A percentile compares a stretch with the other conserved stretches of the same genome.
Conservation (phyloP, 2,329 filamentous ascomycete genomes). For the Fusarium armeniacum region DNA sequence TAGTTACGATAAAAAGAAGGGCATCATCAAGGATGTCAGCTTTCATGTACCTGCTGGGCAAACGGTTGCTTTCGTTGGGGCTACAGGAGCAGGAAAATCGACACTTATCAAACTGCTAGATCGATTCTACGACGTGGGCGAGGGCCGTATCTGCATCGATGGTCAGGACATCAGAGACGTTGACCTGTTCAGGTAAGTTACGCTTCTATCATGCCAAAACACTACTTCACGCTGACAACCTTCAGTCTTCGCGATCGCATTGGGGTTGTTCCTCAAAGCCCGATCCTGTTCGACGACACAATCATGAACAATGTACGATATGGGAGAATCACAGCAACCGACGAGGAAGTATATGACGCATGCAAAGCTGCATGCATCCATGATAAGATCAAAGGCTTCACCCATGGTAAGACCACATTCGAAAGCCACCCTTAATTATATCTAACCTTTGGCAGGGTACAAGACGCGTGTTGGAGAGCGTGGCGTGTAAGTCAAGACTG, state of each 20-base stretch:
- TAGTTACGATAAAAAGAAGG: constrained; percentile 71
- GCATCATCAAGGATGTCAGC: constrained; percentile 68
- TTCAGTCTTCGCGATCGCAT: constrained; percentile 66
- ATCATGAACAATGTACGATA: constrained; percentile 73
- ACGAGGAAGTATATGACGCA: constrained; percentile 68
- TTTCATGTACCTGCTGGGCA: constrained; percentile 66
- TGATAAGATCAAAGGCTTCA: constrained; percentile 69
- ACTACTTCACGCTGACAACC: constrained; percentile 41
- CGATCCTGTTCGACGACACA: constrained; percentile 70
- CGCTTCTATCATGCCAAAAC: neutral
- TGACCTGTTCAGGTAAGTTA: constrained; percentile 61
- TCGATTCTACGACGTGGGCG: constrained; percentile 70
- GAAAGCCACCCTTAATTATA: neutral
- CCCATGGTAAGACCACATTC: constrained; percentile 58
- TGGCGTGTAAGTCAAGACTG: constrained; percentile 57
- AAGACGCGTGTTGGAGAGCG: constrained; percentile 65
- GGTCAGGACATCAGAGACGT: constrained; percentile 70
- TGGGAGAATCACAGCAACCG: constrained; percentile 66
- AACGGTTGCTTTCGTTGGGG: constrained; percentile 71
- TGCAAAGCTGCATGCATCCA: constrained; percentile 70
- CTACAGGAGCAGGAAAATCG: constrained; percentile 72
- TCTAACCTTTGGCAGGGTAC: constrained; percentile 57
- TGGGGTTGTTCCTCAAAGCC: constrained; percentile 69
- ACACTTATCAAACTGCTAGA: constrained; percentile 71
- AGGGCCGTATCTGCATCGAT: constrained; percentile 68